phyloP scores from a whole-genome alignment of 176 grass and related monocot genomes.

The Musa beccarii region DNA sequence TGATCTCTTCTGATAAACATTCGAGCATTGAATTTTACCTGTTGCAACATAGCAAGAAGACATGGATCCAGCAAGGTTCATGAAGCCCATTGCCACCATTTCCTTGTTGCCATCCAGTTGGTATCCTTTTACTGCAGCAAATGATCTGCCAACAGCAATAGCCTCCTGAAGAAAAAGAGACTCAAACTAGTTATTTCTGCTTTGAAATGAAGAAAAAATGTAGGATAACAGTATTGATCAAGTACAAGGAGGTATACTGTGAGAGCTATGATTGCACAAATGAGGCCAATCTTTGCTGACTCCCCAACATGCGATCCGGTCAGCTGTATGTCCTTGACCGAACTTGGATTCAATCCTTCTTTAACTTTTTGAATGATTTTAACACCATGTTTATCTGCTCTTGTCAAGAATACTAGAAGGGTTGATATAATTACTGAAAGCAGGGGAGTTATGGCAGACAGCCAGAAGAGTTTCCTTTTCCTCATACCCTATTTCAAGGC shows the following conservation, averaged over 20 bases:
- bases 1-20: neutral
- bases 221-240: neutral
- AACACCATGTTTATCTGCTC: slow-evolving; percentile 74
- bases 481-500: slow-evolving; percentile 43
- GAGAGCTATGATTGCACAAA: slow-evolving; percentile 78
- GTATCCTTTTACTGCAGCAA: slow-evolving; percentile 75
- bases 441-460: slow-evolving; percentile 61
- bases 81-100: slow-evolving; percentile 88
- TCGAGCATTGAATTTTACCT: slow-evolving; percentile 30
- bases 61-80: slow-evolving; percentile 79
- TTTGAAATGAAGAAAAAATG: neutral
- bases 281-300: slow-evolving; percentile 72
- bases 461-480: slow-evolving; percentile 88
- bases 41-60: slow-evolving; percentile 95
- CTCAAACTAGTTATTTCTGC: neutral
- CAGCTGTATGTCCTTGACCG: slow-evolving; percentile 49
- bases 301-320: slow-evolving; percentile 41
- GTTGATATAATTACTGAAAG: slow-evolving; percentile 73
- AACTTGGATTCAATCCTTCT: slow-evolving; percentile 70
- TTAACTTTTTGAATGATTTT: slow-evolving; percentile 86
- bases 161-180: slow-evolving; percentile 59
- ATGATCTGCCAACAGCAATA: slow-evolving; percentile 84
- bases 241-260: slow-evolving; percentile 31
- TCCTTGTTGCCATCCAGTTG: slow-evolving; percentile 91
- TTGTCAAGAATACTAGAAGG: slow-evolving; percentile 51